Evolutionary conservation across 768 basidiomycete species (phyloP).

Genomic region (Cystofilobasidium ferigula): DNA sequence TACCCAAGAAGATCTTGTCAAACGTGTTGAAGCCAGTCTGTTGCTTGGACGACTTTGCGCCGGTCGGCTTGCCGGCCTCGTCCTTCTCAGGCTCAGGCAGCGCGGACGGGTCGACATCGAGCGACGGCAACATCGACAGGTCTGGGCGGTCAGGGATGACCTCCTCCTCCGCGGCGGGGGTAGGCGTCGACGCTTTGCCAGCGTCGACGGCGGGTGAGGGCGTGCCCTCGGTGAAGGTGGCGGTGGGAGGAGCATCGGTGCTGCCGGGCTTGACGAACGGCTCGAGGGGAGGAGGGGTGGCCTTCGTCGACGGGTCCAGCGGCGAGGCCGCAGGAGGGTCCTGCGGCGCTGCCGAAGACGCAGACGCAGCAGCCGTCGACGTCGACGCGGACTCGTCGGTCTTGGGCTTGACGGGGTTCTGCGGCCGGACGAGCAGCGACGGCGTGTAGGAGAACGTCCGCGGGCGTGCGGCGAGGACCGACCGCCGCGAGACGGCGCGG

Average conservation of each 20-base stretch:
- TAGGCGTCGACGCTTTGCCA: background rate
- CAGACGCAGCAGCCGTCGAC: background rate
- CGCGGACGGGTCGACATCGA: slow-evolving; percentile 36
- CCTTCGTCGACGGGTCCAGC: background rate
- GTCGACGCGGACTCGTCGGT: background rate
- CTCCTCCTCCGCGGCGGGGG: slow-evolving; percentile 1
- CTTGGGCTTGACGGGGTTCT: background rate
- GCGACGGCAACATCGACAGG: slow-evolving; percentile 34
- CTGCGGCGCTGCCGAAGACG: background rate
- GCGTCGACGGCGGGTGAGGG: background rate
- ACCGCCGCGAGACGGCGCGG: background rate
- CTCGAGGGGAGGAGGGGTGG: slow-evolving; percentile 1
- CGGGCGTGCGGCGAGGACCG: background rate
- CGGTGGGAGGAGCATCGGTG: background rate
- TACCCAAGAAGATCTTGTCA: slow-evolving; percentile 60
- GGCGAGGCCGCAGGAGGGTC: background rate
- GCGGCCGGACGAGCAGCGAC: slow-evolving; percentile 6
- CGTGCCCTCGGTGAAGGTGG: slow-evolving; percentile 1
- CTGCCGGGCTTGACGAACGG: background rate
- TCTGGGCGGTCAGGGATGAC: slow-evolving; percentile 25
- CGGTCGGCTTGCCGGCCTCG: slow-evolving; percentile 18
- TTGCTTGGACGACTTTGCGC: slow-evolving; percentile 4
- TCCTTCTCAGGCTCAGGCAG: slow-evolving; percentile 27
- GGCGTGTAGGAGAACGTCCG: slow-evolving; percentile 3
- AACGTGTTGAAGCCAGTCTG: slow-evolving; percentile 36